Conservation (phyloP, 805 yeast species). For the Phaffomyces antillensis region DNA sequence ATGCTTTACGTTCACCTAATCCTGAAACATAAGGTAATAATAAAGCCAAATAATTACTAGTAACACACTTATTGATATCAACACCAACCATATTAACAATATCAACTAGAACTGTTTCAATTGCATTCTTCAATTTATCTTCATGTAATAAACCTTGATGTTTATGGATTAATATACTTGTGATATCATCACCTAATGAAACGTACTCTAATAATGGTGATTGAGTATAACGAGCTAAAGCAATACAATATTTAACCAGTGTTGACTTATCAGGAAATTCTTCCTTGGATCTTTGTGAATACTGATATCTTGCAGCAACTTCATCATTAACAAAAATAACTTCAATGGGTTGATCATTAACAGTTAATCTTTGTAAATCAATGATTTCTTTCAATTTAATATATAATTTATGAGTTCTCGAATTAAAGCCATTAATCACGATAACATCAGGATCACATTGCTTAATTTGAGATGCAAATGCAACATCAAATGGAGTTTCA, state of each 20-base stretch:
- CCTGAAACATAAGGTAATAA: conserved; percentile 80
- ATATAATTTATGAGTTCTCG: conserved; percentile 55
- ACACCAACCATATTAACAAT: conserved; percentile 87
- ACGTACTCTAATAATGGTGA: conserved; percentile 90
- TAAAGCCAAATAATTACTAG: conserved; percentile 65
- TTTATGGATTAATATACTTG: conserved; percentile 60
- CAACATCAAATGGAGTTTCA: conserved; percentile 55
- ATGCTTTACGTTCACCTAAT: conserved; percentile 91
- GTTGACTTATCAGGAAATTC: conserved; percentile 85
- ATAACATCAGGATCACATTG: conserved; percentile 80
- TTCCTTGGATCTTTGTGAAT: conserved; percentile 61
- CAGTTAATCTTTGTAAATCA: conserved; percentile 45
- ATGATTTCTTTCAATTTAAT: conserved; percentile 51
- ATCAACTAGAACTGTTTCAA: conserved; percentile 83
- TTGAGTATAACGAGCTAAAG: conserved; percentile 85
- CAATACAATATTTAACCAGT: conserved; percentile 77
- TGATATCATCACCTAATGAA: conserved; percentile 66
- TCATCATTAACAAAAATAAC: conserved; percentile 88
- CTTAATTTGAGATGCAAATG: conserved; percentile 52
- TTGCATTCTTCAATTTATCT: conserved; percentile 55
- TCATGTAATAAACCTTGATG: conserved; percentile 65
- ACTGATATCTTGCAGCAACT: conserved; percentile 82
- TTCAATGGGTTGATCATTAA: conserved; percentile 49
- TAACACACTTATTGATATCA: conserved; percentile 83
- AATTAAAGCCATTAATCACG: conserved; percentile 83